Evolutionary conservation across 164 flowering plant species (phyloP).

Genomic region (Stephania yunnanensis): DNA sequence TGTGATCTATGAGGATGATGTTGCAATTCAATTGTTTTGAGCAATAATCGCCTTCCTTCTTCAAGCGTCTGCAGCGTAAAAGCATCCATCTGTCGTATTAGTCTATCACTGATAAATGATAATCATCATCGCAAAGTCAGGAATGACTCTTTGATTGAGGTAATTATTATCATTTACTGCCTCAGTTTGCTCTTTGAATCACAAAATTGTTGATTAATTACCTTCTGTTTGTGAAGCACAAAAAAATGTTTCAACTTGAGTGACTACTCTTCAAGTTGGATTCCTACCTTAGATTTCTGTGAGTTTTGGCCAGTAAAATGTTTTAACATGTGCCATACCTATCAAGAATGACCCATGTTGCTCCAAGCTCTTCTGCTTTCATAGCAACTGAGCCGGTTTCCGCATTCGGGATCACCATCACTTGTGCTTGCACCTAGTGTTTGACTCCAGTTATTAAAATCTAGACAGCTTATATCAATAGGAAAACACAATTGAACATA

Average conservation of each 20-base stretch:
- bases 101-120: neutral
- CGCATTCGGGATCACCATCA: conserved; percentile 18
- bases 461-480: neutral
- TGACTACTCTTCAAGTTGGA: neutral
- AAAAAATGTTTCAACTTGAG: neutral
- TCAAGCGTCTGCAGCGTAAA: conserved; percentile 21
- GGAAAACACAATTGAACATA: neutral
- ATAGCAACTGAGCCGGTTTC: conserved; percentile 22
- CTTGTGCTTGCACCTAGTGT: conserved; percentile 28
- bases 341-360: conserved; percentile 38
- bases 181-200: neutral
- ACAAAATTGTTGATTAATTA: neutral
- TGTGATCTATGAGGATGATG: conserved; percentile 28
- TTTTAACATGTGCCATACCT: conserved; percentile 13
- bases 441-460: neutral
- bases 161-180: neutral
- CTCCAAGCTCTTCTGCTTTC: conserved; percentile 27
- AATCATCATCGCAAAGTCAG: neutral
- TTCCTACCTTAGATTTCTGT: neutral
- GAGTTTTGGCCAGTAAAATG: neutral
- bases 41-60: conserved; percentile 29
- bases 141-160: neutral
- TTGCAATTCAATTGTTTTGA: conserved; percentile 26
- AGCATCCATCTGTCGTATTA: neutral
- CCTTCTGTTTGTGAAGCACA: neutral